phyloP scores from a whole-genome alignment of 169 alveolate species.

The Eimeria nieschulzi region DNA sequence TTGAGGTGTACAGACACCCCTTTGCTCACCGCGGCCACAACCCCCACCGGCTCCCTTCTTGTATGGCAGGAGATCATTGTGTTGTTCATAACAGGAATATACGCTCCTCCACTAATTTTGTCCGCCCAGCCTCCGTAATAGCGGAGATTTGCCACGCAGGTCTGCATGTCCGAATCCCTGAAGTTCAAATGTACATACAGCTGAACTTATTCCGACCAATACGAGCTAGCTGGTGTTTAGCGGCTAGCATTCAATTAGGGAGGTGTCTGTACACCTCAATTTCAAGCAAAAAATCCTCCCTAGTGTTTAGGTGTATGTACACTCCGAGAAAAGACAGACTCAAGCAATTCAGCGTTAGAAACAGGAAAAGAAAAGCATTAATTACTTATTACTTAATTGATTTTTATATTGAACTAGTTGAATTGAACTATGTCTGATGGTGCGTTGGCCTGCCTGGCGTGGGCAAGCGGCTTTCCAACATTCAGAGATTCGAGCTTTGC shows the following conservation, averaged over 20 bases:
- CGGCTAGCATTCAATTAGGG: not conserved
- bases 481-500: conserved; percentile 87
- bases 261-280: not conserved
- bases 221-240: not conserved
- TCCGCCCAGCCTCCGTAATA: conserved; percentile 88
- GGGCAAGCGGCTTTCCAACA: conserved; percentile 87
- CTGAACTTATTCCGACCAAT: not conserved
- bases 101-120: conserved; percentile 80
- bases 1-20: not conserved
- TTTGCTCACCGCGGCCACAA: conserved; percentile 80
- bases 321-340: too few species aligned
- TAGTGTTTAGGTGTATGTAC: too few species aligned
- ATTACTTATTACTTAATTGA: not conserved
- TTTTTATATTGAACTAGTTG: not conserved
- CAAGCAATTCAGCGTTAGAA: not conserved
- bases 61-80: conserved; percentile 79
- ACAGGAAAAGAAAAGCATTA: not conserved
- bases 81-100: conserved; percentile 79
- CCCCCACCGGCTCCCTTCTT: conserved; percentile 90
- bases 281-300: not conserved
- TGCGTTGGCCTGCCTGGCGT: conserved; percentile 57
- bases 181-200: not conserved
- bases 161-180: conserved; percentile 77
- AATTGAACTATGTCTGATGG: not conserved
- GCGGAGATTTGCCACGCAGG: conserved; percentile 77